These are phyloP conservation scores for Sicyos baderoa DNA, from an alignment of 306 rosid species.

Conservation along the genomic window DNA sequence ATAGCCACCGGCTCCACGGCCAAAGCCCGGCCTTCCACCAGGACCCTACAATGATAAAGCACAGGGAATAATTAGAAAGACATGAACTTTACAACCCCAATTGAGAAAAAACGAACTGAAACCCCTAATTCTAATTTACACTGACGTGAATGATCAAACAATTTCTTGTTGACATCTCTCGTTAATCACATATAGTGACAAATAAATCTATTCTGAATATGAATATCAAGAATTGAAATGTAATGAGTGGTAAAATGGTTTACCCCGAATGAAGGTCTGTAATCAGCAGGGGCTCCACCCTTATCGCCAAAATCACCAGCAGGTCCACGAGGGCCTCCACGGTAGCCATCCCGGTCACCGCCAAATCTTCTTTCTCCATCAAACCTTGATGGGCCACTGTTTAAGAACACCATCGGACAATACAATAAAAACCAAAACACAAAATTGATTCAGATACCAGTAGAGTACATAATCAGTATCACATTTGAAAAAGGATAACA, in stretches of 20 bases:
- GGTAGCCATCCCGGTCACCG: constrained; percentile 44
- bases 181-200: background rate
- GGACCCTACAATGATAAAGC: too few species aligned
- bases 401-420: background rate
- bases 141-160: background rate
- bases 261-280: constrained; percentile 45
- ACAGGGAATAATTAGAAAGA: too few species aligned
- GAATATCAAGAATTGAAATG: background rate
- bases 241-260: background rate
- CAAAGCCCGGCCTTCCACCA: constrained; percentile 28
- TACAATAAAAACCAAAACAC: background rate
- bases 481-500: background rate
- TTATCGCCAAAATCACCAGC: constrained; percentile 45
- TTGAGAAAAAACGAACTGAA: background rate
- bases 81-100: background rate
- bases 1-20: constrained; percentile 47
- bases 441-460: background rate
- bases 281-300: constrained; percentile 48
- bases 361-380: constrained; percentile 45
- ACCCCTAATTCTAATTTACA: background rate
- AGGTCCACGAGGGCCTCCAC: constrained; percentile 43
- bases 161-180: background rate
- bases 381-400: constrained; percentile 39
- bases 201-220: background rate
- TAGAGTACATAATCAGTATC: background rate